Percentiles rank a stretch among this genome's conserved stretches.
Conservation (phyloP, 345 rosid species). For the Arabidopsis suecica region DNA sequence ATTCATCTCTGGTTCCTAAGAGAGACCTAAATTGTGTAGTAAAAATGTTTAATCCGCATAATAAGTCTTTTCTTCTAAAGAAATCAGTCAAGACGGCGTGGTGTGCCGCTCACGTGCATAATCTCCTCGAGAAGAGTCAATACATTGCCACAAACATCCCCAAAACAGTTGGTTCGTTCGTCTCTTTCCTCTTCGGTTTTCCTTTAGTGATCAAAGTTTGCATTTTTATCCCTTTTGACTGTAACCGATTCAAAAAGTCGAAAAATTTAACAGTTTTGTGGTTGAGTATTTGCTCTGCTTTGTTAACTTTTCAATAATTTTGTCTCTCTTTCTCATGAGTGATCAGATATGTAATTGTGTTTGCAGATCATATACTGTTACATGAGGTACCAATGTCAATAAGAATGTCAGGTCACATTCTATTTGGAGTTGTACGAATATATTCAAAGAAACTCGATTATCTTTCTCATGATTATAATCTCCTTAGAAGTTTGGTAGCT, state of each 20-base stretch:
- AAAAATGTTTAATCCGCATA: slow-evolving; percentile 52
- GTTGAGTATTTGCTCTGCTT: too few species aligned
- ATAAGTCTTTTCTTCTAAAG: slow-evolving; percentile 56
- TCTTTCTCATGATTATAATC: slow-evolving; percentile 65
- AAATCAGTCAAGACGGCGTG: slow-evolving; percentile 81
- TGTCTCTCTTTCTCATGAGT: too few species aligned
- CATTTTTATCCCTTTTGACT: too few species aligned
- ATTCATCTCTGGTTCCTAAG: too few species aligned
- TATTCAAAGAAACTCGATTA: slow-evolving; percentile 87
- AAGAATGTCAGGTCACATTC: slow-evolving; percentile 80
- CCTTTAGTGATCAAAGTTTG: not conserved
- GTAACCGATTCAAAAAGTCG: too few species aligned
- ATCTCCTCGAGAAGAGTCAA: slow-evolving; percentile 77
- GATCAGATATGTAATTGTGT: not conserved
- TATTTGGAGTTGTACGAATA: slow-evolving; percentile 83
- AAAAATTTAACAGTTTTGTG: too few species aligned
- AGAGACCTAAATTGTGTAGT: too few species aligned
- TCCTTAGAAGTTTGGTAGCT: not conserved
- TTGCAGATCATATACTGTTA: slow-evolving; percentile 69
- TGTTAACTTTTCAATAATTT: too few species aligned
- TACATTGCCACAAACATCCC: slow-evolving; percentile 72
- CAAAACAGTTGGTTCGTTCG: slow-evolving; percentile 66
- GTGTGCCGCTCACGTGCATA: slow-evolving; percentile 86
- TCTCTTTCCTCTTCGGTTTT: not conserved
- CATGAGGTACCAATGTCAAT: slow-evolving; percentile 78